Base-by-base conservation (phyloP, 371 early-diverging fungal species). In the Conidiobolus incongruus region DNA sequence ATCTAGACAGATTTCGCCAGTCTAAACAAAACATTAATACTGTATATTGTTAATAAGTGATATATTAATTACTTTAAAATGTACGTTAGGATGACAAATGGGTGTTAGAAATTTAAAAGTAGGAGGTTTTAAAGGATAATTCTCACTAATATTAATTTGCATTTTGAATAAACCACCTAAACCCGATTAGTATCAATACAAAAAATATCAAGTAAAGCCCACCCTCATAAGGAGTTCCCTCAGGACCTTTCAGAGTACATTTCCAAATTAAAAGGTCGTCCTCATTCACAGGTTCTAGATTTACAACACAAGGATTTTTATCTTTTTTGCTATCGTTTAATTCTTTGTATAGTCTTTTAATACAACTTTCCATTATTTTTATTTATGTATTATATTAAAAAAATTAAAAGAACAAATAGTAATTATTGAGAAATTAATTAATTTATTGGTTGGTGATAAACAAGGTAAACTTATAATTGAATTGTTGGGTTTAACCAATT, bases 261-360 rank as follows among this genome's bases (percentile, higher is more conserved):
- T 64, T 64, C 99, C 97, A 98, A 19, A 61, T 58, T 28, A 82
- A 64, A 21, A 97, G 59, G 51, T 89, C 68, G 32, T 81, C 80
- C 54, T 88, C 88, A 28, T 62, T 55, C 21, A 62, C 47, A 16
- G 82, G 83, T 30, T 60, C 50, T 4, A 81, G 59, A 24, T 62
- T 53, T 34, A 61, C 53, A 22, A 81, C 65, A 53, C 72, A 70
- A 16, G 72, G 66, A 28, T 40, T 40, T 29, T n/a, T 4, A 30
- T 17, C 15, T 13, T 29, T 24, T 17, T 30, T 24, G n/a, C 13
- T 28, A 4, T 15, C 40, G n/a, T 29, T 24, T 6, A 40, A 40
- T 17, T 40, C 40, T 15, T 40, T 40, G 10, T 28, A 28, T 28
- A 40, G 17, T 20, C 40, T 40, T 40, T 30, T 40, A 8, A 13